phyloP scores from a whole-genome alignment of 352 stramenopile species.

The Aphanomyces cochlioides region DNA sequence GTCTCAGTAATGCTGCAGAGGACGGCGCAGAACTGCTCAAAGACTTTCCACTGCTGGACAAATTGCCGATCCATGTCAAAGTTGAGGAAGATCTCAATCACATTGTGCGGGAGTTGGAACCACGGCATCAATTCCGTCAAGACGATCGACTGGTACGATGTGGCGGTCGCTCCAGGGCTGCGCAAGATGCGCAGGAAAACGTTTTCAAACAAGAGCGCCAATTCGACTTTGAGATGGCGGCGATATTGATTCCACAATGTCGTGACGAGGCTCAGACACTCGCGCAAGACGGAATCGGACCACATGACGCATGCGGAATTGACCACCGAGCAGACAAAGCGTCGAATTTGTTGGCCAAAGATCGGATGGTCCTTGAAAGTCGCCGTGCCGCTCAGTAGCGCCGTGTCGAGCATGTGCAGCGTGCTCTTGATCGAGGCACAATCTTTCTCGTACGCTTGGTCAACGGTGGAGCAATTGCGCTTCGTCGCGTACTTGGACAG shows the following conservation, averaged over 20 bases:
- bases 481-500: constrained; percentile 53
- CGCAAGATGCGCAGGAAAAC: constrained; percentile 71
- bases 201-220: constrained; percentile 79
- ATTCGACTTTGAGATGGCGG: constrained; percentile 74
- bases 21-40: constrained; percentile 72
- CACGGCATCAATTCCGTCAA: constrained; percentile 73
- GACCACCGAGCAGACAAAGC: constrained; percentile 66
- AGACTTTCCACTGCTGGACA: constrained; percentile 86
- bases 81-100: constrained; percentile 86
- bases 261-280: constrained; percentile 58
- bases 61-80: constrained; percentile 74
- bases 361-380: constrained; percentile 51
- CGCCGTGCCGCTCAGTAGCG: constrained; percentile 50
- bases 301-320: constrained; percentile 62
- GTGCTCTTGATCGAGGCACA: constrained; percentile 60
- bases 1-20: constrained; percentile 73
- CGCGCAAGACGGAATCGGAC: constrained; percentile 54
- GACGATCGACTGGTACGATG: constrained; percentile 65
- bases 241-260: constrained; percentile 85
- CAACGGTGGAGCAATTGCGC: constrained; percentile 21
- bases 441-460: constrained; percentile 35
- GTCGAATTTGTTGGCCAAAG: constrained; percentile 73
- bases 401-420: constrained; percentile 66
- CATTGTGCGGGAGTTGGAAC: constrained; percentile 81
- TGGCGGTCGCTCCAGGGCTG: constrained; percentile 42